phyloP scores from a whole-genome alignment of 2,329 filamentous ascomycete species.

The Calonectria multiphialidica region DNA sequence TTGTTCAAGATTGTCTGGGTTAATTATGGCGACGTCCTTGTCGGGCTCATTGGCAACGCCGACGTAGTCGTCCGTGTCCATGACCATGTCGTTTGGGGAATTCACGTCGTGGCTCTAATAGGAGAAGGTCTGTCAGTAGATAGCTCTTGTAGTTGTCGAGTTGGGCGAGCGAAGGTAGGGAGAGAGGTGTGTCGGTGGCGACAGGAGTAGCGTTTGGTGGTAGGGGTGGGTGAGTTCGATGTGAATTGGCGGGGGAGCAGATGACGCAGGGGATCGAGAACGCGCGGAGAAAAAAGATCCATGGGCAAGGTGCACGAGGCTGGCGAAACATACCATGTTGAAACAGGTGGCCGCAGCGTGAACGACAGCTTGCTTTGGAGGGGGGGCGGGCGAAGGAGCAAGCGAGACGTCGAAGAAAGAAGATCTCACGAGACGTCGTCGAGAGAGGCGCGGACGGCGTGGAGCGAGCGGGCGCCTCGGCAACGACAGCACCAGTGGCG shows the following conservation, averaged over 20 bases:
- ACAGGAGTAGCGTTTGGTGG: conserved; percentile 19
- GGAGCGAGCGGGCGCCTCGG: conserved; percentile 22
- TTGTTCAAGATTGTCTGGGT: conserved; percentile 63
- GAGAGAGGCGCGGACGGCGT: conserved; percentile 1
- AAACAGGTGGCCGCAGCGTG: conserved; percentile 29
- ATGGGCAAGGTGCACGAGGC: conserved; percentile 12
- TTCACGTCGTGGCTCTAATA: conserved; percentile 65
- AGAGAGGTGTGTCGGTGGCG: conserved; percentile 30
- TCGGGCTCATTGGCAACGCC: conserved; percentile 62
- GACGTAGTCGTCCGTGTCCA: conserved; percentile 68
- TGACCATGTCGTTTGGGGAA: conserved; percentile 68
- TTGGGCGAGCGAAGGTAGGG: conserved; percentile 29
- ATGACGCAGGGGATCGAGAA: conserved; percentile 34
- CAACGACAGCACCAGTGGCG: conserved; percentile 23
- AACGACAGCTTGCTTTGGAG: conserved; percentile 12
- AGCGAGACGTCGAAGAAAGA: not conserved
- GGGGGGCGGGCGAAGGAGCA: conserved; percentile 1
- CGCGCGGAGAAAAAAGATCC: not conserved
- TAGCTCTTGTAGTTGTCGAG: conserved; percentile 32
- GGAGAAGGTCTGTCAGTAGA: conserved; percentile 41
- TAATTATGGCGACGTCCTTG: conserved; percentile 67
- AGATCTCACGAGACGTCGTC: conserved; percentile 26
- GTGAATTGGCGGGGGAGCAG: conserved; percentile 20
- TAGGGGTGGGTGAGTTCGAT: conserved; percentile 19
- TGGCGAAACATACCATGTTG: conserved; percentile 38